Evolutionary conservation across 2,329 filamentous ascomycete genomes (phyloP).

Genomic region (Ceratocystis colombiana): DNA sequence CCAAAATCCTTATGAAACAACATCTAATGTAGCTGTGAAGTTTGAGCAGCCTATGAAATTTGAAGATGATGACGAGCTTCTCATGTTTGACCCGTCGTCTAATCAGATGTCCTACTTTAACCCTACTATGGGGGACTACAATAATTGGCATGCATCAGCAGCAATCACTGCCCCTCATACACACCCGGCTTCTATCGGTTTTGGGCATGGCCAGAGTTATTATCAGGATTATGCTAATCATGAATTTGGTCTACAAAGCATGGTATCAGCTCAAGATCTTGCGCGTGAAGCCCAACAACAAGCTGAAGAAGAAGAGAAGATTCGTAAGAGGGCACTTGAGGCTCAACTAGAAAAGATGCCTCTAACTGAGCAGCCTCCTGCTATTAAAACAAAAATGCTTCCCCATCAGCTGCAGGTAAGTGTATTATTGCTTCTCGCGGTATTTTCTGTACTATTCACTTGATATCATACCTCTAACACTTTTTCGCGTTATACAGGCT

Average conservation of each 20-base stretch:
- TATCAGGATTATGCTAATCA: too few species aligned
- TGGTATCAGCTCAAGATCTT: neutral
- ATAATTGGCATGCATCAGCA: too few species aligned
- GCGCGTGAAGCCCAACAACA: neutral
- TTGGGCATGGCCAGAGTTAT: too few species aligned
- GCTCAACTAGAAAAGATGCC: constrained; percentile 60
- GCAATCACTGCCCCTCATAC: too few species aligned
- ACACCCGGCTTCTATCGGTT: too few species aligned
- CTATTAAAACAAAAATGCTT: constrained; percentile 57
- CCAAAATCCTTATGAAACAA: too few species aligned
- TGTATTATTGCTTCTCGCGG: neutral
- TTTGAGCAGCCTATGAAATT: neutral
- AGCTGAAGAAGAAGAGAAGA: constrained; percentile 15
- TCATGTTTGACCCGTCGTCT: neutral
- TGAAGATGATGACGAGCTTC: neutral
- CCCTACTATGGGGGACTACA: too few species aligned
- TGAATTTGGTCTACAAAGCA: neutral
- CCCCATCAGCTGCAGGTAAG: constrained; percentile 63
- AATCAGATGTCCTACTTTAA: too few species aligned
- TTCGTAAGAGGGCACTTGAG: constrained; percentile 37
- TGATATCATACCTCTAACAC: neutral
- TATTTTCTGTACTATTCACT: neutral
- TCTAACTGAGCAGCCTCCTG: constrained; percentile 56
- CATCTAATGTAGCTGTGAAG: too few species aligned
- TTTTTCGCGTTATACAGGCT: constrained; percentile 41